These are phyloP conservation scores for Rhodomyrtus psidioides DNA, from an alignment of 441 rosid genomes.

Conservation along the genomic window DNA sequence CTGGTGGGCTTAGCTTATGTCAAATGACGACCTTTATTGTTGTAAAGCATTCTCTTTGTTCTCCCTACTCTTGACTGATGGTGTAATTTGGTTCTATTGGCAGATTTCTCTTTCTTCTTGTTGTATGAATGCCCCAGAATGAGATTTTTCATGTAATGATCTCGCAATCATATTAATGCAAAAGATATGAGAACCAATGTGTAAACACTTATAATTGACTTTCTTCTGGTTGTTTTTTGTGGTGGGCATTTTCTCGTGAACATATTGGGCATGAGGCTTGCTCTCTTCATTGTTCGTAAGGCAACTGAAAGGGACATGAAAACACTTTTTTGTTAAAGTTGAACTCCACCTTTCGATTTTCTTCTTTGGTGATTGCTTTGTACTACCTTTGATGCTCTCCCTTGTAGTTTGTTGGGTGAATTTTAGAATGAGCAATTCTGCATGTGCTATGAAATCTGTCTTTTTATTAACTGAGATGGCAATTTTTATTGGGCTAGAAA, in stretches of 20 bases:
- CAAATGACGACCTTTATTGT: neutral
- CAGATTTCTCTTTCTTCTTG: neutral
- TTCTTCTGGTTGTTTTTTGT: neutral
- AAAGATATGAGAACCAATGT: neutral
- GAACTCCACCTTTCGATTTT: neutral
- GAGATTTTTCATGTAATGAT: neutral
- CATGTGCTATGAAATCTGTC: neutral
- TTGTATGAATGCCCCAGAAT: neutral
- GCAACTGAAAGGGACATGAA: neutral
- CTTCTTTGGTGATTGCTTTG: neutral
- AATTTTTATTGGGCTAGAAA: neutral
- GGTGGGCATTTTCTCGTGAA: neutral
- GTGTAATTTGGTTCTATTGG: neutral
- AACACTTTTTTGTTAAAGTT: neutral
- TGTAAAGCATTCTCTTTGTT: neutral
- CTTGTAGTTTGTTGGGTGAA: neutral
- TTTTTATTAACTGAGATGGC: neutral
- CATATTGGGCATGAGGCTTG: neutral
- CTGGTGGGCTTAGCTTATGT: neutral
- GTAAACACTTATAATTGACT: neutral
- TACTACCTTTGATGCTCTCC: neutral
- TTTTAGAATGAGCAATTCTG: neutral
- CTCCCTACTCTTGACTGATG: neutral
- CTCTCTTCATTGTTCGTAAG: neutral
- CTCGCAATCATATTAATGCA: neutral